These are phyloP conservation scores for Pseudogymnoascus sp. DNA, from an alignment of 2,329 filamentous ascomycete genomes.

Conservation along the genomic window DNA sequence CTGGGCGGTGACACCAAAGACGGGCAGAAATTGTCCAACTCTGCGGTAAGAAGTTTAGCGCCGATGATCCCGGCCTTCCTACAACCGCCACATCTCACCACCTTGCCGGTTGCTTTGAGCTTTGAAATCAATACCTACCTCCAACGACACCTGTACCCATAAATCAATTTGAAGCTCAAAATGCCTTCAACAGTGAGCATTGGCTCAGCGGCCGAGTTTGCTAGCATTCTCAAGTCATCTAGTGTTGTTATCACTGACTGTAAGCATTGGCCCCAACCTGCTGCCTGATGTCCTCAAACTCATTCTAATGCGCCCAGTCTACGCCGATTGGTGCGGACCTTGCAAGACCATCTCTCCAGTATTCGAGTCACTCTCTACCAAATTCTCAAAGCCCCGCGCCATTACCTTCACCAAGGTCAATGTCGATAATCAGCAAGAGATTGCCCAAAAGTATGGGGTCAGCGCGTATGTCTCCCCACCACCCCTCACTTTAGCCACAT, in stretches of 20 bases:
- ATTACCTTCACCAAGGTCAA: conserved; percentile 91
- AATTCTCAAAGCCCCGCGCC: conserved; percentile 70
- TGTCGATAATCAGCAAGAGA: conserved; percentile 71
- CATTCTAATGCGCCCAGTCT: conserved; percentile 51
- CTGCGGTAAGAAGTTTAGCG: conserved; percentile 1
- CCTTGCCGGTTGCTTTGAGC: not conserved
- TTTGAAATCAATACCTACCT: not conserved
- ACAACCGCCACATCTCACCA: conserved; percentile 8
- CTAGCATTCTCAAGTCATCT: conserved; percentile 60
- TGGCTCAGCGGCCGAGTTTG: conserved; percentile 61
- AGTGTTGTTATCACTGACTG: conserved; percentile 84
- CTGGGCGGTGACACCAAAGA: conserved; percentile 8
- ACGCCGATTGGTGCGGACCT: conserved; percentile 89
- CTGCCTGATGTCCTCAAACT: conserved; percentile 14
- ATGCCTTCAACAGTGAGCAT: conserved; percentile 40
- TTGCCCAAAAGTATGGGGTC: conserved; percentile 70
- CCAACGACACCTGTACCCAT: not conserved
- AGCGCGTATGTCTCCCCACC: conserved; percentile 48
- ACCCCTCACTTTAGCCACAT: not conserved
- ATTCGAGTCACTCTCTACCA: conserved; percentile 74
- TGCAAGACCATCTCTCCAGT: conserved; percentile 88
- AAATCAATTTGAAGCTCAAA: not conserved
- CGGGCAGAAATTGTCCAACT: not conserved
- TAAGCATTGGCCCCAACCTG: conserved; percentile 39
- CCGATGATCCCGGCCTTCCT: not conserved